These are phyloP conservation scores for Taiozyma sp. DNA, from an alignment of 1,139 yeast genomes.

Conservation along the genomic window DNA sequence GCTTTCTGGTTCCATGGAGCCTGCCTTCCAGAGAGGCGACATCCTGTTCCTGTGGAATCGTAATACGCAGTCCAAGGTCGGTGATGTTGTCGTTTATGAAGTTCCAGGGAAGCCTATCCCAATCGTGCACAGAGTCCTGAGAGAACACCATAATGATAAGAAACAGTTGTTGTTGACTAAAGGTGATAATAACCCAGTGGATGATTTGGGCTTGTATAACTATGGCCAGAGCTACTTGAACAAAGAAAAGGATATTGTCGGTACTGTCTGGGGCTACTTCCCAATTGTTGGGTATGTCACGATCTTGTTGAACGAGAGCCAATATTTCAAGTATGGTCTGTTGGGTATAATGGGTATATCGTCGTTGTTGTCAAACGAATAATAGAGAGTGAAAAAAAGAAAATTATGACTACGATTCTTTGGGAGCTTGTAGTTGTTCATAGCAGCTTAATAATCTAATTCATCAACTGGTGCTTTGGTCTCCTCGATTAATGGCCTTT, in stretches of 20 bases:
- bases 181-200: constrained; percentile 94
- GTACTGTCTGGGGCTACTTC: constrained; percentile 85
- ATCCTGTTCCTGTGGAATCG: constrained; percentile 89
- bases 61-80: constrained; percentile 61
- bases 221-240: constrained; percentile 72
- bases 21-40: constrained; percentile 98
- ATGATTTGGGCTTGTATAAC: constrained; percentile 84
- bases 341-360: constrained; percentile 65
- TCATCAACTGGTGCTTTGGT: constrained; percentile 4
- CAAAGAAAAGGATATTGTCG: constrained; percentile 74
- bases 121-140: constrained; percentile 89
- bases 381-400: background rate
- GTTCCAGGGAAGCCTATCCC: constrained; percentile 80
- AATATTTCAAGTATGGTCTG: constrained; percentile 66
- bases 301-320: constrained; percentile 86
- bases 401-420: background rate
- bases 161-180: constrained; percentile 83
- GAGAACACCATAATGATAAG: constrained; percentile 57
- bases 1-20: constrained; percentile 98
- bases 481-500: constrained; percentile 4
- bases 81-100: constrained; percentile 97
- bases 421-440: too few relatives aligned
- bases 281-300: constrained; percentile 94
- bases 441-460: constrained; percentile 5
- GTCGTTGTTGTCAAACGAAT: constrained; percentile 44